Base-by-base conservation (phyloP, 208 protist genomes). In the Trypanosoma grayi region DNA sequence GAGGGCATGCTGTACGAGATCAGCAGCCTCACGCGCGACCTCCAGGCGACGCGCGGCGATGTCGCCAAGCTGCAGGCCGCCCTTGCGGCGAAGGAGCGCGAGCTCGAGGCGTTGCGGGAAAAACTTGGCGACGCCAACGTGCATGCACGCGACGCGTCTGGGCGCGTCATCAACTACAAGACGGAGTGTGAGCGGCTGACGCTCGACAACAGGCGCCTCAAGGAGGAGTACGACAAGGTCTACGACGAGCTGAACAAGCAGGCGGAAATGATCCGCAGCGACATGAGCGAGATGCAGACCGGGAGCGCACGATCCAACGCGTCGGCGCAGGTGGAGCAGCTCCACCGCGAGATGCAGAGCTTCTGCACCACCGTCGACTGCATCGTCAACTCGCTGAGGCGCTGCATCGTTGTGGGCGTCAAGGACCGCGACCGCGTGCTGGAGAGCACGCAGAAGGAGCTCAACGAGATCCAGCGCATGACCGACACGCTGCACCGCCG, bases 1-100 rank as follows among this genome's bases (percentile, higher is more conserved):
- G 80, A 81, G 44, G 54, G 67, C 34, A 87, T 91, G 80, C 37
- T 91, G 16, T 62, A 60, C 45, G 64, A 56, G 14, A 82, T 87
- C 25, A 70, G 61, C 11, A 51, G 47, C 11, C 66, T 91, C n/a
- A 66, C 73, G 24, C 54, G 65, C 36, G 72, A 83, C 27, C 45
- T 73, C 20, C 50, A 66, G 24, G 51, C 63, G 45, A 45, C 71
- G 39, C 30, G 60, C 33, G 62, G 39, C 34, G 63, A 69, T 8
- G 60, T 80, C 31, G 11, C 10, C 14, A 30, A 59, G 8, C 64
- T 71, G 13, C 52, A 78, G 31, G 25, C n/a, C 11, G 53, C 40
- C 24, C 40, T 74, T 14, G 36, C 3, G 6, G 28, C 37, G 27
- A 52, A 76, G 13, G 25, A 59, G 10, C 30, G 50, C 14, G 78